Evolutionary conservation across 495 filamentous ascomycete species (phyloP).

Genomic region (Talaromyces ruber): DNA sequence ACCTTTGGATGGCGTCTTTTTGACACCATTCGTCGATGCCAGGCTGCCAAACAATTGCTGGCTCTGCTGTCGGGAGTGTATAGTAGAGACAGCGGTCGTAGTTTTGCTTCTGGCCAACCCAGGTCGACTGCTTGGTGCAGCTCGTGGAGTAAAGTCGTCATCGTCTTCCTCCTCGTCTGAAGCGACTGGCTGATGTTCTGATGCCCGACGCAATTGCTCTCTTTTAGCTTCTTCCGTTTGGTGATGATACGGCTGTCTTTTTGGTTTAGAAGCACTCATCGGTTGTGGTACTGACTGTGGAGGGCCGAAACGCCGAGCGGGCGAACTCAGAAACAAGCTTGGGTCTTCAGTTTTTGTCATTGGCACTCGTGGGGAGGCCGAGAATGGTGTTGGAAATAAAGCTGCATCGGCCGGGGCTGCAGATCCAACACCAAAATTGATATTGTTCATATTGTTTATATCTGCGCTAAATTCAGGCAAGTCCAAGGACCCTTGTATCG

Average conservation of each 20-base stretch:
- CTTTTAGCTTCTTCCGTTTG: slow-evolving; percentile 48
- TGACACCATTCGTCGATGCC: slow-evolving; percentile 29
- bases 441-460: too few species aligned
- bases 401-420: slow-evolving; percentile 30
- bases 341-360: slow-evolving; percentile 40
- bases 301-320: slow-evolving; percentile 37
- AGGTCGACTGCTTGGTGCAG: slow-evolving; percentile 37
- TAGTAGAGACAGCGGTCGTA: slow-evolving; percentile 15
- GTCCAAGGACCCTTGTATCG: slow-evolving; percentile 30
- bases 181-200: slow-evolving; percentile 12
- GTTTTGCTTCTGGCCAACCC: slow-evolving; percentile 49
- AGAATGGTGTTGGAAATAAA: slow-evolving; percentile 38
- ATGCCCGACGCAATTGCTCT: slow-evolving; percentile 39
- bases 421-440: slow-evolving; percentile 25
- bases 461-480: slow-evolving; percentile 26
- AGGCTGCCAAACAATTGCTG: slow-evolving; percentile 19
- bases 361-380: slow-evolving; percentile 34
- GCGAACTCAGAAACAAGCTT: slow-evolving; percentile 47
- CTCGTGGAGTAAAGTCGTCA: slow-evolving; percentile 31
- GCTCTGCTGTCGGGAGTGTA: slow-evolving; percentile 15
- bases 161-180: slow-evolving; percentile 30
- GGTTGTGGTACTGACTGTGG: slow-evolving; percentile 26
- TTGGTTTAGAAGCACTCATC: slow-evolving; percentile 22
- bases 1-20: slow-evolving; percentile 38
- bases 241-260: slow-evolving; percentile 48